Evolutionary conservation across 2,329 filamentous ascomycete genomes (phyloP).

Genomic region (Aureobasidium mangrovei): DNA sequence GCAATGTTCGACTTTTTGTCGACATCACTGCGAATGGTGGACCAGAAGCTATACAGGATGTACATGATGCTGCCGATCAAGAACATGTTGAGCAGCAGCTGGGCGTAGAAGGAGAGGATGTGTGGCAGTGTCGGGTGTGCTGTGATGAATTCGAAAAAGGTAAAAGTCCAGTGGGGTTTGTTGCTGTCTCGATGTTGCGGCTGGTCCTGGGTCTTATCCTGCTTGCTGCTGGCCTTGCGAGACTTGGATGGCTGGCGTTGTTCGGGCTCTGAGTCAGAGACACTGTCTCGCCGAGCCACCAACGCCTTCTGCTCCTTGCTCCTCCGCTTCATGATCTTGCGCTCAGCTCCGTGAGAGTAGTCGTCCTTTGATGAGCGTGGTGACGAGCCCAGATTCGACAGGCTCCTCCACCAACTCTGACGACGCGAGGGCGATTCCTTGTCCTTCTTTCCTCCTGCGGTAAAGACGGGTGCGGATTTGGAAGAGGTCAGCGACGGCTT

Average conservation of each 20-base stretch:
- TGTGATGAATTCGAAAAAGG: slow-evolving; percentile 54
- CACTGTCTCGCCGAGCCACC: slow-evolving; percentile 22
- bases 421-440: slow-evolving; percentile 1
- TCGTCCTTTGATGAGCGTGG: slow-evolving; percentile 5
- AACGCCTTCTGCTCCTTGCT: slow-evolving; percentile 8
- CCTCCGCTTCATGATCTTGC: slow-evolving; percentile 12
- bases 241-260: not conserved
- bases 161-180: slow-evolving; percentile 26
- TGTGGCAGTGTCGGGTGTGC: slow-evolving; percentile 56
- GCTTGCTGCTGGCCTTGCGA: slow-evolving; percentile 14
- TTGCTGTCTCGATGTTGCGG: not conserved
- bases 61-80: slow-evolving; percentile 52
- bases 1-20: slow-evolving; percentile 60
- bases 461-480: not conserved
- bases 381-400: not conserved
- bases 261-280: slow-evolving; percentile 22
- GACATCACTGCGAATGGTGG: slow-evolving; percentile 66
- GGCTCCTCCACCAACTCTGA: slow-evolving; percentile 11
- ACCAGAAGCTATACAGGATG: slow-evolving; percentile 59
- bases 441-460: slow-evolving; percentile 11
- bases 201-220: not conserved
- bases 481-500: not conserved
- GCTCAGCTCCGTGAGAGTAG: slow-evolving; percentile 10
- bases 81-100: slow-evolving; percentile 57
- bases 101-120: slow-evolving; percentile 58